Conservation (phyloP, 1,284 basidiomycete genomes). For the Stereum hirsutum region DNA sequence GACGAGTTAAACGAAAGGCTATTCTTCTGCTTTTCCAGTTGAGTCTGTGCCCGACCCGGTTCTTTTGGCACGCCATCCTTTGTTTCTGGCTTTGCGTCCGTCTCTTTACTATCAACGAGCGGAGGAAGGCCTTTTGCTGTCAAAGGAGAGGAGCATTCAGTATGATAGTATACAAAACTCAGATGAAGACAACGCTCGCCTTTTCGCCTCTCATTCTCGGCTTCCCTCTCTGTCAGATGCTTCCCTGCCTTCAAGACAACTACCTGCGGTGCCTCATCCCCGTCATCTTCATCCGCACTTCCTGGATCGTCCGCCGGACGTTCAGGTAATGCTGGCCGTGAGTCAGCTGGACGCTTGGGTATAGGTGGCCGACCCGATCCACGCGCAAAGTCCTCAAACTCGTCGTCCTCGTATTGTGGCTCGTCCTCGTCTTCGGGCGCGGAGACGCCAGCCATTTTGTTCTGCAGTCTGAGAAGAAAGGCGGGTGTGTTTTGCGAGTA, state of each 20-base stretch:
- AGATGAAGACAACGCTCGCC: constrained; percentile 36
- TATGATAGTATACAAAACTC: neutral
- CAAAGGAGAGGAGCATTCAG: constrained; percentile 19
- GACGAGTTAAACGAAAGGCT: constrained; percentile 36
- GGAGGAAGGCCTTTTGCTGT: constrained; percentile 17
- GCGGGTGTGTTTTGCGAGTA: constrained; percentile 46
- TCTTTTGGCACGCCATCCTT: neutral
- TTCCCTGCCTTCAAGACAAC: constrained; percentile 81
- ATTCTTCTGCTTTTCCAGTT: neutral
- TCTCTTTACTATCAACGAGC: neutral
- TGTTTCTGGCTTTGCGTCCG: neutral
- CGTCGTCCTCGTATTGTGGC: constrained; percentile 11
- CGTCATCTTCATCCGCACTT: constrained; percentile 65
- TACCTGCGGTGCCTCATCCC: constrained; percentile 77
- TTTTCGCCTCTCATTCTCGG: constrained; percentile 65
- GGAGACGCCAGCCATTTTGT: constrained; percentile 41
- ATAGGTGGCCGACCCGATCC: constrained; percentile 65
- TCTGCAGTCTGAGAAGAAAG: constrained; percentile 53
- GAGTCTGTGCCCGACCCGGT: neutral
- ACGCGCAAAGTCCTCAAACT: constrained; percentile 42
- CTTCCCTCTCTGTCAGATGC: constrained; percentile 69
- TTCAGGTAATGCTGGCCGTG: constrained; percentile 61
- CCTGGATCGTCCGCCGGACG: constrained; percentile 65
- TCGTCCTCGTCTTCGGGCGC: constrained; percentile 23
- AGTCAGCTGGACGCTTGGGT: too few species aligned